Evolutionary conservation across 2,329 filamentous ascomycete genomes (phyloP).

Genomic region (Chrysoporthe deuterocubensis): DNA sequence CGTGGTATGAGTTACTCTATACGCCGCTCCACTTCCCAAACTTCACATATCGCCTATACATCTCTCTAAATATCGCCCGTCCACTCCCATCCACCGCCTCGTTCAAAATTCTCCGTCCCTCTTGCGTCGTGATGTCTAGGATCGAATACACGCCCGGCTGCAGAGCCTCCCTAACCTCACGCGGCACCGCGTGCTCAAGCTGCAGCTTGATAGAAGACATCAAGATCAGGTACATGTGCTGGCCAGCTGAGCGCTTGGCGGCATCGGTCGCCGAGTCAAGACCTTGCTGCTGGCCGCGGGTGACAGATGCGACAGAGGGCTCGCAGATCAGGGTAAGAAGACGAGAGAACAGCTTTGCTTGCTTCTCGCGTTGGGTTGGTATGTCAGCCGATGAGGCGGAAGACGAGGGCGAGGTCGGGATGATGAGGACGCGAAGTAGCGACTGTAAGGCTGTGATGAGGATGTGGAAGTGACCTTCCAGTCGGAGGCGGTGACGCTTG

Average conservation of each 20-base stretch:
- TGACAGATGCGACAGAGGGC: constrained; percentile 60
- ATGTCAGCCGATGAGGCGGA: constrained; percentile 33
- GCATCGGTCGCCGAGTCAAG: constrained; percentile 65
- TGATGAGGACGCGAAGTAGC: constrained; percentile 59
- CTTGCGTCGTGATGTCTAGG: constrained; percentile 60
- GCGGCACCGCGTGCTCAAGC: constrained; percentile 57
- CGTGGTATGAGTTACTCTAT: constrained; percentile 37
- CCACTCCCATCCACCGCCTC: constrained; percentile 64
- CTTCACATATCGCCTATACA: constrained; percentile 63
- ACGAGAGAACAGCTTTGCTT: constrained; percentile 57
- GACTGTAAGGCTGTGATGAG: constrained; percentile 58
- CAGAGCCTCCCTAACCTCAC: constrained; percentile 57
- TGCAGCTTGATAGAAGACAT: constrained; percentile 65
- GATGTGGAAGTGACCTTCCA: constrained; percentile 66
- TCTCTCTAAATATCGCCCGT: constrained; percentile 59
- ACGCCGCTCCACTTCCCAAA: constrained; percentile 69
- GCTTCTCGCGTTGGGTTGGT: constrained; percentile 40
- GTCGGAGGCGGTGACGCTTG: constrained; percentile 62
- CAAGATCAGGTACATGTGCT: constrained; percentile 65
- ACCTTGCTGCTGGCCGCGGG: constrained; percentile 47
- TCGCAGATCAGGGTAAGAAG: constrained; percentile 64
- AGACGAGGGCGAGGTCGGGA: constrained; percentile 39
- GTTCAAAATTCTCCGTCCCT: constrained; percentile 59
- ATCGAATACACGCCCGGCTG: constrained; percentile 63
- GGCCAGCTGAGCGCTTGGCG: constrained; percentile 63